Evolutionary conservation across 768 basidiomycete genomes (phyloP).

Genomic region (Suillus subluteus): DNA sequence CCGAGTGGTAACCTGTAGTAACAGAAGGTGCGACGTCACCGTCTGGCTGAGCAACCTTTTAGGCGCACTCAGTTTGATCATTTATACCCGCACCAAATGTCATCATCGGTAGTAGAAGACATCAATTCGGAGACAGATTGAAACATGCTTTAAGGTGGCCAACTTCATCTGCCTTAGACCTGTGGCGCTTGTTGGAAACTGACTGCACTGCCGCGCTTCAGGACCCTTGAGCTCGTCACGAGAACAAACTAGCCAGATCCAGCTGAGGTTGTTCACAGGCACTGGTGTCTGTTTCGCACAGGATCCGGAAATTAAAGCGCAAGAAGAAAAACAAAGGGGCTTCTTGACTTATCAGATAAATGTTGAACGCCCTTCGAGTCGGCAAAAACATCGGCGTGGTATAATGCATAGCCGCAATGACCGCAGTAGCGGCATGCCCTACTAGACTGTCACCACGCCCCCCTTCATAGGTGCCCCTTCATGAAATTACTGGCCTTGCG

Average conservation of each 20-base stretch:
- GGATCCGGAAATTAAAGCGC: slow-evolving; percentile 13
- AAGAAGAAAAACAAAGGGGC: slow-evolving; percentile 2
- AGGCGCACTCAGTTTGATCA: neutral
- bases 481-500: neutral
- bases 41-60: slow-evolving; percentile 1
- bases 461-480: neutral
- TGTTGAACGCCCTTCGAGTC: slow-evolving; percentile 10
- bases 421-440: neutral
- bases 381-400: slow-evolving; percentile 9
- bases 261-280: slow-evolving; percentile 27
- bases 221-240: slow-evolving; percentile 16
- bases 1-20: neutral
- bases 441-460: neutral
- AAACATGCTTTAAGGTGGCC: neutral
- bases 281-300: slow-evolving; percentile 8
- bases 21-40: neutral
- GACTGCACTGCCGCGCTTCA: slow-evolving; percentile 4
- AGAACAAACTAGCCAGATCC: slow-evolving; percentile 13
- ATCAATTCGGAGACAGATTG: neutral
- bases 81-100: neutral
- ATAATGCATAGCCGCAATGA: slow-evolving; percentile 17
- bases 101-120: neutral
- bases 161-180: neutral
- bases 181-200: slow-evolving; percentile 13
- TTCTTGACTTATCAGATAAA: slow-evolving; percentile 17